Evolutionary conservation across 176 grass and related monocot species (phyloP), one percentile per base, ranked within the genome.

Genomic region (Aegilops bicornis): DNA sequence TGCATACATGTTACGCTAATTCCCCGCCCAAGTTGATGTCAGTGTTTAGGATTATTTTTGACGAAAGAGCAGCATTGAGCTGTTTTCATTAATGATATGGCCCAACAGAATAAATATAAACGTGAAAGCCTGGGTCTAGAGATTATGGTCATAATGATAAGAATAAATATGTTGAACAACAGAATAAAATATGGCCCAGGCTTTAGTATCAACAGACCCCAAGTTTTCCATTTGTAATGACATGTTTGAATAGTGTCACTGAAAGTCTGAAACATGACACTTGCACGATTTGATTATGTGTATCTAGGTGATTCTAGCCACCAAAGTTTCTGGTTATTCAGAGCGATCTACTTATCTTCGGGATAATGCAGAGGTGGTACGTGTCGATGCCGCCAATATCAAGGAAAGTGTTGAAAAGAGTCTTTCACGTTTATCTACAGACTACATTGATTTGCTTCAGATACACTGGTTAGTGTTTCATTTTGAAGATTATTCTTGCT

Each of bases 391-490:
- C 77, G 79, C 82, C 42, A 98, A 95, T 62, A 98, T 98, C 76
- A 98, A 89, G 88, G 95, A 93, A 78, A 93, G 95, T 89, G 91
- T 98, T 63, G 93, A 95, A 83, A 98, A 98, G 87, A 98, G 89
- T 52, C 93, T 98, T 80, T 85, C 86, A 92, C 93, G 95, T 25
- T 90, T 98, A 56, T 90, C 85, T 39, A 98, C 95, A 74, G 95
- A 98, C 88, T 95, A 95, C 66, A 95, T 97, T 69, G 95, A 97
- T 84, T 92, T 97, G 60, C 92, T 97, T 85, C 95, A 97, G 88
- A 97, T 97, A 86, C 95, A 97, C 84, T 97, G 92, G 95, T 97
- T 64, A 91, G 91, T 81, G 15, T 48, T 50, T 39, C 4, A 69
- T 30, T 54, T 80, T 67, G 50, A 58, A 58, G 74, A 33, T 77